Base-by-base conservation (phyloP, 2,329 filamentous ascomycete genomes). In the Aspergillus ustus region DNA sequence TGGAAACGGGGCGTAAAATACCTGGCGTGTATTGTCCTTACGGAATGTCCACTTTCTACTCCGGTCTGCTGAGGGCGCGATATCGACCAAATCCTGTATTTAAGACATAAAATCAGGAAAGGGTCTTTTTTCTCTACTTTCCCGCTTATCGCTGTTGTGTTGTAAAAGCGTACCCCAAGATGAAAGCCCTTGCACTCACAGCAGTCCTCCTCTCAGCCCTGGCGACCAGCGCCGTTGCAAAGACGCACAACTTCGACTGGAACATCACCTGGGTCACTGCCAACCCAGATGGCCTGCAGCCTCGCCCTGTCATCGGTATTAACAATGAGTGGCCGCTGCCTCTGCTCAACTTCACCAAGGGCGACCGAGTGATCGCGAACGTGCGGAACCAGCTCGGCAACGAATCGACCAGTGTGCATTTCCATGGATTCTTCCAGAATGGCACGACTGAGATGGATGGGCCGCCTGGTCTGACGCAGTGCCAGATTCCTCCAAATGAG, bases 361-460 rank as follows among this genome's bases (percentile, higher is more conserved):
- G 89, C 20, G 91, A 95, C 68, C 86, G 84, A 1, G 75, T 95
- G 8, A 74, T 91, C 3, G 85, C 93, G 48, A 86, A 91, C 34
- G 81, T 92, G 54, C 78, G 86, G 66, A 94, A 94, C 68, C 81
- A 84, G 22, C 85, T 90, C 0, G 79, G 81, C 13, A 90, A 92
- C 66, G 74, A 85, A 66, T 85, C 83, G 13, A 89, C 89, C 8
- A 85, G 83, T 43, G 81, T 93, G 5, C 91, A 94, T 72, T 93
- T 91, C 73, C 91, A 94, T 67, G 91, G 91, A 17, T 82, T 94
- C 64, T 92, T 87, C 70, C 90, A 92, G 71, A 91, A 91, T 66
- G 89, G 89, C 11, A 91, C 89, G 0, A 91, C 87, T 61, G 83
- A 83, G 60, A 91, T 92, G 88, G 91, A 94, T 69, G 91, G 91